Evolutionary conservation across 75 land plant species (phyloP).

Genomic region (Sequoiadendron giganteum): DNA sequence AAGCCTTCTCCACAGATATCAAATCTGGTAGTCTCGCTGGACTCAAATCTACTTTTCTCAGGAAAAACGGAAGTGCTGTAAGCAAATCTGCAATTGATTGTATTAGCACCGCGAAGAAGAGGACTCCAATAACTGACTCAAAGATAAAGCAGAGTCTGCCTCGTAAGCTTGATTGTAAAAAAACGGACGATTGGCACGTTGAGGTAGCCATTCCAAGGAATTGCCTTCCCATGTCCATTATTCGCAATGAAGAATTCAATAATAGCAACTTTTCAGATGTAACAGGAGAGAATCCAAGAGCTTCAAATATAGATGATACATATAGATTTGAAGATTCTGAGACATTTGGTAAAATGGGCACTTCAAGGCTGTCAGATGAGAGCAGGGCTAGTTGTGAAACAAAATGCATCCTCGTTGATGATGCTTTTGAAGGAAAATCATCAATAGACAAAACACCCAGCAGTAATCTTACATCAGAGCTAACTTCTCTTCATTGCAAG

Average conservation of each 20-base stretch:
- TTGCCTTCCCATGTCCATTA: slow-evolving; percentile 13
- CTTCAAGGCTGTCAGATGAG: slow-evolving; percentile 36
- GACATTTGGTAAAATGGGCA: slow-evolving; percentile 11
- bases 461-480: neutral
- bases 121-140: slow-evolving; percentile 45
- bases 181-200: slow-evolving; percentile 63
- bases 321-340: slow-evolving; percentile 5
- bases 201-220: slow-evolving; percentile 73
- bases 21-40: slow-evolving; percentile 16
- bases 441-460: neutral
- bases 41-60: slow-evolving; percentile 19
- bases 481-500: neutral
- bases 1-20: neutral
- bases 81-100: slow-evolving; percentile 6
- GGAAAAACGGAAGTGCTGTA: slow-evolving; percentile 17
- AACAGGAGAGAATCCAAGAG: neutral
- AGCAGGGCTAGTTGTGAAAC: slow-evolving; percentile 28
- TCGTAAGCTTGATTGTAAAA: slow-evolving; percentile 30
- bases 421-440: slow-evolving; percentile 1
- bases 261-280: slow-evolving; percentile 31
- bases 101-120: slow-evolving; percentile 24
- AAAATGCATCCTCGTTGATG: neutral
- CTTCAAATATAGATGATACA: neutral
- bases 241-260: slow-evolving; percentile 25
- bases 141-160: slow-evolving; percentile 42